A percentile compares a stretch with the other conserved stretches of the same genome.
These are phyloP conservation scores for Colletotrichum tropicicola DNA, from an alignment of 2,329 filamentous ascomycete genomes.

Conservation along the genomic window DNA sequence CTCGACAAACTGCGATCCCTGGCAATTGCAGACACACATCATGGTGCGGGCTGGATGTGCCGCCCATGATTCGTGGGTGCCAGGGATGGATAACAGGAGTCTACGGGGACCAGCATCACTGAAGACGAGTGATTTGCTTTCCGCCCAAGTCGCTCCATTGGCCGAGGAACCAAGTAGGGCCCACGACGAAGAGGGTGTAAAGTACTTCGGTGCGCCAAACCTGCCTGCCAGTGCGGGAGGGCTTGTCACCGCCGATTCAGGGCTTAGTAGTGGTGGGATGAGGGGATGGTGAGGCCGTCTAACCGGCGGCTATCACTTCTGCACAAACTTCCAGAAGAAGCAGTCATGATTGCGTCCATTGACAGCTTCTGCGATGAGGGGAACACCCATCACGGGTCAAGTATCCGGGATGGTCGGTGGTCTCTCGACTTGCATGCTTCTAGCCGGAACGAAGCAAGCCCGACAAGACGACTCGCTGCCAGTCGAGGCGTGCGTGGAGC, in stretches of 20 bases:
- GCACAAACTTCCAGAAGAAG: not conserved
- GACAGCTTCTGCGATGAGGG: not conserved
- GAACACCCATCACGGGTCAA: not conserved
- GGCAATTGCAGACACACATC: conserved; percentile 3
- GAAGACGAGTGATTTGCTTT: conserved; percentile 3
- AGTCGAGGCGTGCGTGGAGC: not conserved
- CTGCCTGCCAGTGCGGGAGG: not conserved
- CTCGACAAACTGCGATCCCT: conserved; percentile 4
- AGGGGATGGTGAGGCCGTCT: not conserved
- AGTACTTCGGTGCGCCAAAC: conserved; percentile 12
- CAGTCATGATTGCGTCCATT: not conserved
- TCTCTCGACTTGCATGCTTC: not conserved
- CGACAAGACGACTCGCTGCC: not conserved
- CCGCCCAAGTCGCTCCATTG: conserved; percentile 3
- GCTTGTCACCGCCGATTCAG: not conserved
- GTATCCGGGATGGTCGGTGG: not conserved
- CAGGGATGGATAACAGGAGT: conserved; percentile 15
- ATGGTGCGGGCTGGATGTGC: conserved; percentile 7
- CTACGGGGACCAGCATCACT: conserved; percentile 4
- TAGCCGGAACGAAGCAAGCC: not conserved
- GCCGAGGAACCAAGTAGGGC: not conserved
- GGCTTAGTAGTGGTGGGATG: not conserved
- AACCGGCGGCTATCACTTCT: conserved; percentile 1
- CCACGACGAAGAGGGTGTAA: conserved; percentile 11
- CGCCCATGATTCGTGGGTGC: conserved; percentile 25